Evolutionary conservation across 352 stramenopile genomes (phyloP), one percentile per base, ranked within the genome.

Genomic region (Phytophthora rubi): DNA sequence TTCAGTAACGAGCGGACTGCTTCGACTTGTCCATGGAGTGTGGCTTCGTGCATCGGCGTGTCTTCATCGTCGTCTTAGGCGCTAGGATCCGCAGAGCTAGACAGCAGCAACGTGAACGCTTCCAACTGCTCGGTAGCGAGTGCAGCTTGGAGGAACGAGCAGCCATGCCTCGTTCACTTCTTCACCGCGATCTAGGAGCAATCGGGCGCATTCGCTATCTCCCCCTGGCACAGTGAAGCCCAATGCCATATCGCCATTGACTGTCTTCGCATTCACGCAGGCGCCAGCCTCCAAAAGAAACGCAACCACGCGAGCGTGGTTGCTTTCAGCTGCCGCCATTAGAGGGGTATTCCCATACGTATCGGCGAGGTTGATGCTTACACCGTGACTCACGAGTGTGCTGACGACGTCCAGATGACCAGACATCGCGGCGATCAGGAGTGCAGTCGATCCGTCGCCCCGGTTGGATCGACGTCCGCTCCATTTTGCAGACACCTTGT

Each of bases 181-280:
- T 8, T 39, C 64, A 2, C 64, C 64, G 18, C 45, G 33, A 21
- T 65, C 56, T 18, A 71, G 37, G 26, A 71, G 18, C n/a, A 65
- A 15, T 23, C 53, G 32, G 45, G 61, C 18, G 2, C 26, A 59
- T 2, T 61, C 55, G 2, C 10, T 21, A n/a, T 61, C 26, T 12
- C 39, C 56, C 8, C n/a, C 32, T n/a, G 3, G 21, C 4, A 52
- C 55, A 44, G 64, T 47, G 35, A 61, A 55, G 2, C 39, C 7
- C 15, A 71, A 37, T 15, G 49, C 48, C 9, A 15, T 65, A 9
- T 59, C 51, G 16, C 55, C 56, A 21, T 53, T 51, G 5, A 33
- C 12, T 9, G 23, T 21, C 42, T 54, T 60, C 4, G 5, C 28
- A 16, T 65, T 48, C n/a, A 62, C 56, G 32, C 4, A 6, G 16